Conservation (phyloP, 805 yeast genomes). For the Zygotorulaspora danielsina region DNA sequence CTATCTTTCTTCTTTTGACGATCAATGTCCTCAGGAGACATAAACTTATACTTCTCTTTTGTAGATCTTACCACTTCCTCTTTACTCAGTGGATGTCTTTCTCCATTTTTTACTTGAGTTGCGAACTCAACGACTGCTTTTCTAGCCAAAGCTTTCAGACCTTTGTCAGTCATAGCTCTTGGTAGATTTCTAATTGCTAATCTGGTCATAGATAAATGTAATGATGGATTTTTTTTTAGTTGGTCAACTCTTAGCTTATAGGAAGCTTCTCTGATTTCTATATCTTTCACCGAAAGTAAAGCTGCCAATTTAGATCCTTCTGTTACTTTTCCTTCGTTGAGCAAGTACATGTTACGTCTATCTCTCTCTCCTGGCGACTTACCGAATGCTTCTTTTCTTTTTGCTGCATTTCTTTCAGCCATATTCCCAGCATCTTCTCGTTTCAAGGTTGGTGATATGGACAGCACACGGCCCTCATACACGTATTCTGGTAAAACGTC, state of each 20-base stretch:
- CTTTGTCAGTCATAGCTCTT: constrained; percentile 82
- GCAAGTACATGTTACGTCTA: constrained; percentile 74
- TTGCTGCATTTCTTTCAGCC: constrained; percentile 66
- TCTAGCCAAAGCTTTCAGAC: constrained; percentile 87
- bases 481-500: constrained; percentile 88
- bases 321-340: constrained; percentile 92
- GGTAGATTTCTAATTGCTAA: constrained; percentile 93
- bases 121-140: constrained; percentile 94
- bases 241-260: constrained; percentile 83
- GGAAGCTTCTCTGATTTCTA: constrained; percentile 85
- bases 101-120: constrained; percentile 68
- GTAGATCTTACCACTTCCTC: constrained; percentile 84
- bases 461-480: constrained; percentile 85
- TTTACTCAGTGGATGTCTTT: constrained; percentile 79
- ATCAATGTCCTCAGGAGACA: constrained; percentile 38
- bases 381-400: constrained; percentile 73
- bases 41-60: constrained; percentile 50
- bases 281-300: constrained; percentile 61
- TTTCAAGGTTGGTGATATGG: constrained; percentile 80
- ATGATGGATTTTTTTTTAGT: constrained; percentile 80
- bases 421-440: constrained; percentile 74
- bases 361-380: constrained; percentile 77
- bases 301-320: constrained; percentile 74
- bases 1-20: constrained; percentile 52
- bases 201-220: constrained; percentile 91